Base-by-base conservation (phyloP, 768 basidiomycete genomes). In the Pleurotus citrinopileatus region DNA sequence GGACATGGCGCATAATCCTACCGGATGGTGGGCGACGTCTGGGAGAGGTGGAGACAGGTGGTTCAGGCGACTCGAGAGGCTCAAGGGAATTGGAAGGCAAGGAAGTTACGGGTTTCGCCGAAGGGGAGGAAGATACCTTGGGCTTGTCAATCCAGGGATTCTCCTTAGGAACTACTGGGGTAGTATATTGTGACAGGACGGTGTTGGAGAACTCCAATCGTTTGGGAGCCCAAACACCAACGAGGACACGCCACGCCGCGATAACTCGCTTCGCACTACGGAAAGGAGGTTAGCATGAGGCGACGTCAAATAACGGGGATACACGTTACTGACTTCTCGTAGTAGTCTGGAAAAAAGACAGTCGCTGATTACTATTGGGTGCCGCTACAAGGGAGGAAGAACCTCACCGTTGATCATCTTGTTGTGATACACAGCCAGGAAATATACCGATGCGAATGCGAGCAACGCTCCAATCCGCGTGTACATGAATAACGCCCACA, bases 171-270 rank as follows among this genome's bases (percentile, higher is more conserved):
- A 75, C 72, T 15, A 68, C 68, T 3, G 89, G 88, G 13, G 78
- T 82, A 6, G 81, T 89, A 65, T 91, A 92, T 54, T 81, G 84
- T 12, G 84, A 75, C 47, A 96, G 78, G 2, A 88, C 83, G n/a
- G 81, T 64, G 22, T 89, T 67, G 3, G 91, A 81, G 40, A 95
- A 74, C 59, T 97, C 95, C 85, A 87, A 91, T 42, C 72, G 75
- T 65, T 82, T 85, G 4, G 95, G 94, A 0, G 81, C 79, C 97
- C 97, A 98, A 10, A 98, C 84, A 5, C 95, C 97, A 58, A 98
- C 82, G 12, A 99, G 80, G n/a, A 97, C 85, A 52, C 93, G 86
- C 94, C 96, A 99, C n/a, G 94, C 86, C 4, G 95, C 91, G 15
- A 89, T 77, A 44, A 96, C 79, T 37, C 89, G 90, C 70, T 94